Evolutionary conservation across 768 basidiomycete genomes (phyloP), one percentile per base, ranked within the genome.

Genomic region (Floccularia luteovirens): DNA sequence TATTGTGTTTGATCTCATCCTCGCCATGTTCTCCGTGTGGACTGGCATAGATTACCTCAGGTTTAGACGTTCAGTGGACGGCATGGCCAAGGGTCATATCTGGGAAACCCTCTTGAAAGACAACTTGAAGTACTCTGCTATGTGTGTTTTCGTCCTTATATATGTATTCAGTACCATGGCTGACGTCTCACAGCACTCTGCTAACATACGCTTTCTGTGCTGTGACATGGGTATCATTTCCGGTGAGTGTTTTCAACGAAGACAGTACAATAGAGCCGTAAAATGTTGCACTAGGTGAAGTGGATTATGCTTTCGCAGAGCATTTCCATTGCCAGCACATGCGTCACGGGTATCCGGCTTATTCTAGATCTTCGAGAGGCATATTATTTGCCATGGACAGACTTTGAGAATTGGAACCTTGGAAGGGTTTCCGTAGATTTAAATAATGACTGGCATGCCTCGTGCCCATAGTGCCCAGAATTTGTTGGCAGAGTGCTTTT

Each of bases 301-400:
- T 55, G 53, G 57, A 41, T 48, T n/a, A 39, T 38, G 19, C 38
- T 57, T 23, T 54, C 51, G 11, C 44, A 49, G 41, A 51, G 48
- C 3, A 50, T 56, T 36, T 48, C 53, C 11, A 41, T 52, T 12
- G 51, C 50, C 30, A 47, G 42, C 42, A 53, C 50, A 20, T 52
- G 52, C 39, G 48, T 58, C 22, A 49, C 53, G 39, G 60, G 60
- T 3, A 46, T 45, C 43, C 47, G 59, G 36, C 42, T 58, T 21
- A 39, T 56, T 10, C 50, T 61, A 20, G 54, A 51, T 33, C 51
- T 62, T 19, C 58, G 56, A 3, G 42, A 41, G 28, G 51, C 50
- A 4, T 60, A 59, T 42, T 60, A 60, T 35, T 31, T 36, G 13
- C 45, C 44, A 37, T 37, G 16, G 17, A 10, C 3, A 27, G 39